Evolutionary conservation across 108 stramenopile species (phyloP).

Genomic region (Cylindrotheca fusiformis): DNA sequence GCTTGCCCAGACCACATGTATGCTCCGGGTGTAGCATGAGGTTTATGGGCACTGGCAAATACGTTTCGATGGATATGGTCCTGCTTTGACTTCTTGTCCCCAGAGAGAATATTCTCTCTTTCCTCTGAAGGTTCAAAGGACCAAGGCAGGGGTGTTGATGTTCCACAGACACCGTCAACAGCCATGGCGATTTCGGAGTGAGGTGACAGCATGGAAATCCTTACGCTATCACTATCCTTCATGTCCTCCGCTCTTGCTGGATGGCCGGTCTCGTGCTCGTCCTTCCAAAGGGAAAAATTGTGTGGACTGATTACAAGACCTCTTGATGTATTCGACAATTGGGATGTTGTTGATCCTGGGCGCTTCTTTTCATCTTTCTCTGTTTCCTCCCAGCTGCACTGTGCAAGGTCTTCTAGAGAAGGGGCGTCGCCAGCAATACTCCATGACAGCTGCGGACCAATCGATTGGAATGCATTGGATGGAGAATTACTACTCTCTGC

Average conservation of each 20-base stretch:
- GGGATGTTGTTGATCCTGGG: constrained; percentile 44
- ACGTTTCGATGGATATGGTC: constrained; percentile 34
- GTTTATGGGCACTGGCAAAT: constrained; percentile 14
- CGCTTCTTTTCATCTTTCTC: constrained; percentile 32
- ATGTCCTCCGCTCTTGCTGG: constrained; percentile 29
- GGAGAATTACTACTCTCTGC: constrained; percentile 32
- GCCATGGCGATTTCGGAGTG: constrained; percentile 43
- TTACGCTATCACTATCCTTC: constrained; percentile 44
- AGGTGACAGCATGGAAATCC: constrained; percentile 62
- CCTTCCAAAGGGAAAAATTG: constrained; percentile 53
- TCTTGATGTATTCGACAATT: constrained; percentile 21
- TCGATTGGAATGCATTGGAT: constrained; percentile 34
- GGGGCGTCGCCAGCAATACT: constrained; percentile 68
- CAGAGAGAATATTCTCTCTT: constrained; percentile 32
- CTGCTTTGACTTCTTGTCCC: constrained; percentile 20
- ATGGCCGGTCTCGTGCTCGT: constrained; percentile 38
- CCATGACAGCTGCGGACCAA: constrained; percentile 72
- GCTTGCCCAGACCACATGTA: constrained; percentile 14
- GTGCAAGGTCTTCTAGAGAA: constrained; percentile 52
- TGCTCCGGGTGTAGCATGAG: constrained; percentile 12
- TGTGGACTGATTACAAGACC: constrained; percentile 44
- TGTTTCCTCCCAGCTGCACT: constrained; percentile 49
- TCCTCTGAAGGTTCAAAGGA: constrained; percentile 50
- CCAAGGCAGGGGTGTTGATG: constrained; percentile 69
- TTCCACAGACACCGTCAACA: constrained; percentile 37